Percentiles rank a stretch among this genome's conserved stretches.
phyloP scores from a whole-genome alignment of 257 asterid species.

The Lycium ferocissimum region DNA sequence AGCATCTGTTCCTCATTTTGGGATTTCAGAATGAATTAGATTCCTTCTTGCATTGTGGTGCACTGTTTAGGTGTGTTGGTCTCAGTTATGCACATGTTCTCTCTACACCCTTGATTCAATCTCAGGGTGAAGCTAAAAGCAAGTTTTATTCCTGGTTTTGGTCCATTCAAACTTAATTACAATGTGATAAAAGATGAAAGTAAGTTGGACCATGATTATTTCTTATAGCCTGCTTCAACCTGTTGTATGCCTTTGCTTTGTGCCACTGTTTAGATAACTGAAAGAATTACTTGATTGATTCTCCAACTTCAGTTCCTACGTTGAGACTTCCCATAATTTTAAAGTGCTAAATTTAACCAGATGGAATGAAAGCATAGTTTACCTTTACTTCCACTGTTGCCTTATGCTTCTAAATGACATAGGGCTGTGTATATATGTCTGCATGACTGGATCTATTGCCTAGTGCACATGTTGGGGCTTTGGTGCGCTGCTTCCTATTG shows the following conservation, averaged over 20 bases:
- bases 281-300: slow-evolving; percentile 9
- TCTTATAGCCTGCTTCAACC: background rate
- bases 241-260: background rate
- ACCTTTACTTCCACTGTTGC: background rate
- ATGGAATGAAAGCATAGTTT: background rate
- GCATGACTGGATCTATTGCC: background rate
- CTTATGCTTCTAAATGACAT: background rate
- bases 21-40: background rate
- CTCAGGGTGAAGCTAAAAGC: background rate
- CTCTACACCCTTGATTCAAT: background rate
- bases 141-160: background rate
- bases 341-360: background rate
- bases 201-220: background rate
- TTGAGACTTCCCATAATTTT: background rate
- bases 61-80: background rate
- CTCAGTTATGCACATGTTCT: background rate
- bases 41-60: slow-evolving; percentile 9
- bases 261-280: background rate
- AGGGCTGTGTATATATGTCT: background rate
- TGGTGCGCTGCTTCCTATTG: background rate
- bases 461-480: background rate
- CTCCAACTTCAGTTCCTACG: background rate
- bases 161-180: background rate
- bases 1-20: too few relatives aligned
- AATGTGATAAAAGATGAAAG: background rate